Conservation (phyloP, 2,329 filamentous ascomycete species). For the Biscogniauxia sp. region DNA sequence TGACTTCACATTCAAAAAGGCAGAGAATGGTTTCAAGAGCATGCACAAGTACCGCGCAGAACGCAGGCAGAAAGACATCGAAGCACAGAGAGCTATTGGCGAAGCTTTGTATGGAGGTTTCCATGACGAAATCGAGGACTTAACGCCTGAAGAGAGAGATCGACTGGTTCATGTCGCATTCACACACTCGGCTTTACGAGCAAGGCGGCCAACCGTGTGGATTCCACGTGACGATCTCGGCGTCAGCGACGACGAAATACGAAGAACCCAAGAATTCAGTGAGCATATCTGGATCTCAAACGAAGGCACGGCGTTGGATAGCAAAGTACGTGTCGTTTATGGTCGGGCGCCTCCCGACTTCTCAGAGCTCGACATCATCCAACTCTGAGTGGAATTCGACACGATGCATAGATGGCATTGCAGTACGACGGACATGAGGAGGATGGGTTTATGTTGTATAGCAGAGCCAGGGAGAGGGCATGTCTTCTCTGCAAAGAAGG, state of each 20-base stretch:
- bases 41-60: slow-evolving; percentile 48
- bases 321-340: slow-evolving; percentile 78
- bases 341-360: slow-evolving; percentile 85
- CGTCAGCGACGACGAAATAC: slow-evolving; percentile 87
- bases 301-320: slow-evolving; percentile 84
- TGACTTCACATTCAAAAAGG: slow-evolving; percentile 43
- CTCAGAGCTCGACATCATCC: slow-evolving; percentile 82
- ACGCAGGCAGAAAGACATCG: slow-evolving; percentile 60
- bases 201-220: slow-evolving; percentile 86
- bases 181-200: slow-evolving; percentile 82
- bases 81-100: slow-evolving; percentile 70
- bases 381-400: slow-evolving; percentile 49
- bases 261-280: slow-evolving; percentile 71
- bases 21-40: slow-evolving; percentile 38
- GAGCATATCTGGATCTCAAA: slow-evolving; percentile 91
- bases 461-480: not conserved
- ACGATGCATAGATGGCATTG: slow-evolving; percentile 15
- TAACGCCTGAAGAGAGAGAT: slow-evolving; percentile 87
- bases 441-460: not conserved
- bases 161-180: slow-evolving; percentile 83
- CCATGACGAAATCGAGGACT: slow-evolving; percentile 90
- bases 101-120: slow-evolving; percentile 83
- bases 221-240: slow-evolving; percentile 88
- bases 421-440: not conserved
- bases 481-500: not conserved